Evolutionary conservation across 306 rosid species (phyloP).

Genomic region (Castanea mollissima): DNA sequence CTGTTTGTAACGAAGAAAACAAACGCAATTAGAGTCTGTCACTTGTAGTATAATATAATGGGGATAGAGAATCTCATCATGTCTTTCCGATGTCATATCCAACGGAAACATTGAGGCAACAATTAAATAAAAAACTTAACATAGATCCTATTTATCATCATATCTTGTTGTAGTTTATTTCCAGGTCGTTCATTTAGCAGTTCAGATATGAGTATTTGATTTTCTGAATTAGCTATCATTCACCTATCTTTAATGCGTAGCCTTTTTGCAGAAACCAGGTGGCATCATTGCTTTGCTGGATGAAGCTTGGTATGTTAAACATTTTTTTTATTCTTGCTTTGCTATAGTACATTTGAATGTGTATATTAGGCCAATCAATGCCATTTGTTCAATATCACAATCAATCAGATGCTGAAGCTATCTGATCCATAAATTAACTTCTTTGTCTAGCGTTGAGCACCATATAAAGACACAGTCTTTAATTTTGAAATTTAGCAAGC

Average conservation of each 20-base stretch:
- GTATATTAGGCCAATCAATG: slow-evolving; percentile 1
- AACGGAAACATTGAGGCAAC: not conserved
- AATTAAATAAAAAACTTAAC: not conserved
- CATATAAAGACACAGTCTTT: not conserved
- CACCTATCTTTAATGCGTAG: slow-evolving; percentile 7
- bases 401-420: not conserved
- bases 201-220: not conserved
- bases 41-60: not conserved
- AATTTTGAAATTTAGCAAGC: not conserved
- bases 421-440: not conserved
- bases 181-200: slow-evolving; percentile 7
- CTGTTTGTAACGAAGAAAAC: not conserved
- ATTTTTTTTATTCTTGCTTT: slow-evolving; percentile 23
- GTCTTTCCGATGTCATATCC: not conserved
- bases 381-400: not conserved
- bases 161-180: slow-evolving; percentile 21
- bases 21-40: not conserved
- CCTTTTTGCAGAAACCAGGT: slow-evolving; percentile 77
- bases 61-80: not conserved
- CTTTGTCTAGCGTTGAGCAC: not conserved
- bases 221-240: slow-evolving; percentile 18
- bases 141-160: not conserved
- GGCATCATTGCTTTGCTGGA: slow-evolving; percentile 89
- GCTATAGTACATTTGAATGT: not conserved
- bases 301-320: slow-evolving; percentile 84